These are phyloP conservation scores for Phytophthora nicotianae DNA, from an alignment of 352 stramenopile genomes.

Conservation along the genomic window DNA sequence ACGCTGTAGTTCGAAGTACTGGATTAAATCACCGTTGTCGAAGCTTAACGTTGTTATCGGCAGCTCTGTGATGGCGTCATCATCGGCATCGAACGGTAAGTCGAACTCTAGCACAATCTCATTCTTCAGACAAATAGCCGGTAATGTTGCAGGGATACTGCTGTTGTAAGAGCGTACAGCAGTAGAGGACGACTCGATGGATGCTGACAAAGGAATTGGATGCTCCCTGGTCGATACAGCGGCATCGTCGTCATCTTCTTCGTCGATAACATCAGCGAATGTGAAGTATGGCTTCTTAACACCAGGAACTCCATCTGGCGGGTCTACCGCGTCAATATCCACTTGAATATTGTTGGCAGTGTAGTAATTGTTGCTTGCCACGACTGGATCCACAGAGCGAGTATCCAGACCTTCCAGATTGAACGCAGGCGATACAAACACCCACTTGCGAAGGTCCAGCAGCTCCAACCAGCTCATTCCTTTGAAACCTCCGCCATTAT, in stretches of 20 bases:
- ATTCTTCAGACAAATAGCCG: conserved; percentile 80
- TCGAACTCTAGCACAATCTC: conserved; percentile 88
- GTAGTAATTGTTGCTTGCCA: conserved; percentile 85
- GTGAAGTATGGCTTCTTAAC: conserved; percentile 55
- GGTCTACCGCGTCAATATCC: conserved; percentile 61
- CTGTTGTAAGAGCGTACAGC: conserved; percentile 49
- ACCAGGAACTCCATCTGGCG: conserved; percentile 34
- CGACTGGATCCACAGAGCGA: conserved; percentile 68
- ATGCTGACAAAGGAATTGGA: conserved; percentile 33
- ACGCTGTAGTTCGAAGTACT: conserved; percentile 82
- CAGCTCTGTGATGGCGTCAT: conserved; percentile 67
- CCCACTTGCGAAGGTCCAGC: conserved; percentile 86
- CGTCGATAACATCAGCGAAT: conserved; percentile 68
- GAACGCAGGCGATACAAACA: conserved; percentile 77
- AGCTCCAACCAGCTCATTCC: conserved; percentile 87
- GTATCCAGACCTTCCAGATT: conserved; percentile 67
- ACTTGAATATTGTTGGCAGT: conserved; percentile 87
- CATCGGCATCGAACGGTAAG: conserved; percentile 65
- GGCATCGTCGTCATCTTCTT: conserved; percentile 75
- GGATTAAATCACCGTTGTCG: conserved; percentile 84
- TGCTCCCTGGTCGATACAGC: conserved; percentile 15
- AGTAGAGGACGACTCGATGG: conserved; percentile 67
- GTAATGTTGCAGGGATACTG: conserved; percentile 65
- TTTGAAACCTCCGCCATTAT: conserved; percentile 81
- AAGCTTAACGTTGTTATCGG: conserved; percentile 76